These are phyloP conservation scores for Wickerhamomyces kurtzmanii DNA, from an alignment of 805 yeast genomes.

Conservation along the genomic window DNA sequence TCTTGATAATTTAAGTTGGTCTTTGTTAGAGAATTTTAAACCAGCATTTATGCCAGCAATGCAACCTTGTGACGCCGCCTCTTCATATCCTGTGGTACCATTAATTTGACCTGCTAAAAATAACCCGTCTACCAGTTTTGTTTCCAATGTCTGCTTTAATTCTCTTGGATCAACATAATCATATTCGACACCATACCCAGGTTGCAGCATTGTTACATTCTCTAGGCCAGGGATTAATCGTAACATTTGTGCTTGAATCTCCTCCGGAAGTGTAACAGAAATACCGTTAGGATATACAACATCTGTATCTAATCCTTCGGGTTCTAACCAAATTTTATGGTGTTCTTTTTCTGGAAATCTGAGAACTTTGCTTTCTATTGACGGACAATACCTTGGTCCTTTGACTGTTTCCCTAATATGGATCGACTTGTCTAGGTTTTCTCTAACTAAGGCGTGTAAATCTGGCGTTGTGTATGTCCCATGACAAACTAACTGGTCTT, in stretches of 20 bases:
- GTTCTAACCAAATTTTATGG: slow-evolving; percentile 92
- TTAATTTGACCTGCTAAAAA: slow-evolving; percentile 95
- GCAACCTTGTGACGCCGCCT: slow-evolving; percentile 95
- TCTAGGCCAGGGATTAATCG: slow-evolving; percentile 81
- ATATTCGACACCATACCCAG: slow-evolving; percentile 98
- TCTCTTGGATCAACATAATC: slow-evolving; percentile 95
- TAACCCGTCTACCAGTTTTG: slow-evolving; percentile 68
- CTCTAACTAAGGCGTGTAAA: slow-evolving; percentile 59
- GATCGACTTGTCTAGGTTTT: slow-evolving; percentile 71
- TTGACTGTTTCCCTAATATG: slow-evolving; percentile 91
- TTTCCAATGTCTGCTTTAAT: slow-evolving; percentile 65
- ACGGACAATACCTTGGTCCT: slow-evolving; percentile 97
- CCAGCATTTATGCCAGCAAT: slow-evolving; percentile 97
- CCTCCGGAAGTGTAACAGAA: slow-evolving; percentile 93
- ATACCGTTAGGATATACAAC: slow-evolving; percentile 96
- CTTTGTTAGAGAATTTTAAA: slow-evolving; percentile 27
- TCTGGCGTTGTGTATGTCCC: slow-evolving; percentile 70
- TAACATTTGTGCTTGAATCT: slow-evolving; percentile 70
- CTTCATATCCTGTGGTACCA: slow-evolving; percentile 98
- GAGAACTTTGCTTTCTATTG: slow-evolving; percentile 81
- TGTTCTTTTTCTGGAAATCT: slow-evolving; percentile 66
- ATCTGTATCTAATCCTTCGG: slow-evolving; percentile 84
- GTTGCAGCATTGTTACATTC: slow-evolving; percentile 79
- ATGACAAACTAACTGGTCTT: slow-evolving; percentile 58
- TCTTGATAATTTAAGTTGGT: slow-evolving; percentile 50